Conservation (phyloP, 352 stramenopile species). For the Phytopythium sindhum region DNA sequence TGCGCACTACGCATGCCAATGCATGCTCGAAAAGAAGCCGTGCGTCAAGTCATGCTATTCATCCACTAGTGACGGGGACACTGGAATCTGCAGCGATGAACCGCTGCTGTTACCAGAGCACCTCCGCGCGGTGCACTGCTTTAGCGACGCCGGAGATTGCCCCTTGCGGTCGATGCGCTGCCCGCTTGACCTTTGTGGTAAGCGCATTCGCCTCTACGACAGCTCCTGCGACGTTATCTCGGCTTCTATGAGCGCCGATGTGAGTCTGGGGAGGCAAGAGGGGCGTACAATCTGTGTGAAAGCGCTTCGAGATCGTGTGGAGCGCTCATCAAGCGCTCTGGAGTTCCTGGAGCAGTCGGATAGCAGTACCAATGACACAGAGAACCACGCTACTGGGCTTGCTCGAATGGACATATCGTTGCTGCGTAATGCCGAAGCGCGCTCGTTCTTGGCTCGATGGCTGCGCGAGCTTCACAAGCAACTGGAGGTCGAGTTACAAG, state of each 20-base stretch:
- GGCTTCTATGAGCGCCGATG: slow-evolving; percentile 22
- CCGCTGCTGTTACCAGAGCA: slow-evolving; percentile 21
- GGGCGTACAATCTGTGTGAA: slow-evolving; percentile 8
- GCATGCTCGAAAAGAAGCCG: slow-evolving; percentile 32
- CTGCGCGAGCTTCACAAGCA: slow-evolving; percentile 9
- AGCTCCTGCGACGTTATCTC: neutral
- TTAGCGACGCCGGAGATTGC: slow-evolving; percentile 49
- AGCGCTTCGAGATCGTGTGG: slow-evolving; percentile 15
- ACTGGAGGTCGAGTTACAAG: slow-evolving; percentile 3
- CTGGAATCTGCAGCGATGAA: neutral
- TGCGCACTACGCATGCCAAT: slow-evolving; percentile 73
- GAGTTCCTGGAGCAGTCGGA: neutral
- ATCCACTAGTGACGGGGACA: neutral
- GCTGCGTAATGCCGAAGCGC: slow-evolving; percentile 3
- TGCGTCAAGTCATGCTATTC: slow-evolving; percentile 32
- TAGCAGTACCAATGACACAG: neutral
- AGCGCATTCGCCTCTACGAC: slow-evolving; percentile 51
- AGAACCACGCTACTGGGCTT: no score
- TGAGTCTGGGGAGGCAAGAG: neutral
- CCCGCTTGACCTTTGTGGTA: slow-evolving; percentile 62
- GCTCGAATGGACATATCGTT: neutral
- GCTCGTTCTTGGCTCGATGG: slow-evolving; percentile 16
- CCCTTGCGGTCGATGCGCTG: slow-evolving; percentile 31
- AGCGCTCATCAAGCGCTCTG: neutral
- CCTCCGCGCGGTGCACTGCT: slow-evolving; percentile 38